phyloP scores from a whole-genome alignment of 208 protist species.

The Trypanosoma melophagium region DNA sequence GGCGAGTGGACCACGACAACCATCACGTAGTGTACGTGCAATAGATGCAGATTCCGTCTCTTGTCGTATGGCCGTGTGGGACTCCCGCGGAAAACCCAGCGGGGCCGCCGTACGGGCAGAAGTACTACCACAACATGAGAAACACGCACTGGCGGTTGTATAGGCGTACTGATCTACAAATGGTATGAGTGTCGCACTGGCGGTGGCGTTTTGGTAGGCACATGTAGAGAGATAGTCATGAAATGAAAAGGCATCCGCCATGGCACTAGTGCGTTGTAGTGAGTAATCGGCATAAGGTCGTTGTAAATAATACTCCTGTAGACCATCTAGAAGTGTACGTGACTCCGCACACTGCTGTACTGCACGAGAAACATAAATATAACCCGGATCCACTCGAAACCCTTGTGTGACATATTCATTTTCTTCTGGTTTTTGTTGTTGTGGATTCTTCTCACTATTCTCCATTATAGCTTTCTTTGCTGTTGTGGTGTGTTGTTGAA shows the following conservation, averaged over 20 bases:
- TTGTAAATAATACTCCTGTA: conserved; percentile 75
- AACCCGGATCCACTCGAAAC: conserved; percentile 76
- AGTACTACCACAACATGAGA: conserved; percentile 47
- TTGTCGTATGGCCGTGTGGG: conserved; percentile 30
- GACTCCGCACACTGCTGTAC: conserved; percentile 34
- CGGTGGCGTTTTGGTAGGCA: conserved; percentile 33
- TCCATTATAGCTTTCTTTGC: not conserved
- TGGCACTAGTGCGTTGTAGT: conserved; percentile 41
- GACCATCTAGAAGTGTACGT: conserved; percentile 52
- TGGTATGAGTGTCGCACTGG: conserved; percentile 25
- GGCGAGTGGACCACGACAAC: conserved; percentile 34
- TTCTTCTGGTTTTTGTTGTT: not conserved
- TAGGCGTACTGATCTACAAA: conserved; percentile 58
- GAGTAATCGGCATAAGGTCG: conserved; percentile 71
- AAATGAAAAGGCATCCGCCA: conserved; percentile 46
- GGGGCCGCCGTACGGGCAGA: conserved; percentile 26
- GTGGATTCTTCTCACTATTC: not conserved
- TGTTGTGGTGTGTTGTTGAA: not conserved
- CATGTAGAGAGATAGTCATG: conserved; percentile 53
- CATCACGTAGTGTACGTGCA: conserved; percentile 42
- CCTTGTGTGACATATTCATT: conserved; percentile 32
- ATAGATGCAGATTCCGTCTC: conserved; percentile 41
- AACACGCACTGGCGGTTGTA: conserved; percentile 47
- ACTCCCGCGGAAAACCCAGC: conserved; percentile 49
- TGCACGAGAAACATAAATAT: conserved; percentile 54